Base-by-base conservation (phyloP, 495 filamentous ascomycete genomes). In the Annulohypoxylon moriforme region DNA sequence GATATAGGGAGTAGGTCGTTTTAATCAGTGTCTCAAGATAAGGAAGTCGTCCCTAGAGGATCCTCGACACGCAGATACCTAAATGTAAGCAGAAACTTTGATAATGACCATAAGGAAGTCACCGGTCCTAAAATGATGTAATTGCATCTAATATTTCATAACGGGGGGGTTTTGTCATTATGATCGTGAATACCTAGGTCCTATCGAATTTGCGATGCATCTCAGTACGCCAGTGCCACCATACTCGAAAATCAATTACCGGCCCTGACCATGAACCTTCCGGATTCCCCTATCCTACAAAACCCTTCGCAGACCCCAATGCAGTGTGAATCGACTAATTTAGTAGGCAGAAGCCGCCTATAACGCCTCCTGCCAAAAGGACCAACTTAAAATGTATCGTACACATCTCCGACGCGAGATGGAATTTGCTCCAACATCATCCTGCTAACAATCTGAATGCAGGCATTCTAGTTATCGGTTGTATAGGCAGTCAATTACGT, bases 171-270 rank as follows among this genome's bases (percentile, higher is more conserved):
- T 25, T 25, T 52, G 14, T 72, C 69, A 46, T 72, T 47, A 56
- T 72, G 59, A 52, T 72, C 60, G 64, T 72, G 64, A 64, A 60
- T 7, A 52, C 67, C 60, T 72, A 53, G 50, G 38, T 62, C 59
- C 64, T 57, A 57, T 46, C 46, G 16, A 55, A 64, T 24, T 46
- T 63, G 27, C 53, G 46, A 50, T 34, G 33, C 16, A 8, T 57
- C 22, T 53, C 64, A 18, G 31, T 44, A 61, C 16, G 24, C 31
- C 50, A 24, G 62, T 59, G 34, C 68, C 62, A 18, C 27, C 27
- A 20, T 52, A 63, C 31, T 57, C 31, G 33, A 33, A 0, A 71
- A 47, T 50, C 5, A 67, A 34, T 44, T 58, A 68, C 59, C 52
- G 14, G 14, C 42, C 58, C 59, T 14, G 13, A 9, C 22, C 22